Conservation (phyloP, 2,329 filamentous ascomycete species). For the Fusarium oligoseptatum region DNA sequence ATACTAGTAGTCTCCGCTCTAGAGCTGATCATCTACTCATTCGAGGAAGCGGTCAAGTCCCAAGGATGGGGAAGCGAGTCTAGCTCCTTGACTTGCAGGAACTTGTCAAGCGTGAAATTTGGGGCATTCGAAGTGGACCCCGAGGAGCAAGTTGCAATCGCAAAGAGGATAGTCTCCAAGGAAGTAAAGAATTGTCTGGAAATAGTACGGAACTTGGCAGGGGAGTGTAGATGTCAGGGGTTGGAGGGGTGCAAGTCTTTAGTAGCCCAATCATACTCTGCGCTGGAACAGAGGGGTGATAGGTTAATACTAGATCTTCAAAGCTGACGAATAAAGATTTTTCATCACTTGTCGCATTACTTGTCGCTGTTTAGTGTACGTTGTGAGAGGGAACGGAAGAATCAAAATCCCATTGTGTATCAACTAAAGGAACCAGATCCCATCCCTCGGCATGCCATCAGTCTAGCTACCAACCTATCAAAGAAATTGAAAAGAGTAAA, state of each 20-base stretch:
- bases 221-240: neutral
- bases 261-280: neutral
- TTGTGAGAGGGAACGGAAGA: neutral
- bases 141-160: neutral
- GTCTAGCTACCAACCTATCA: neutral
- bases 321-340: neutral
- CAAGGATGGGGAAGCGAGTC: neutral
- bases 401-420: neutral
- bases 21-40: slow-evolving; percentile 5
- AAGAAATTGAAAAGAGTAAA: neutral
- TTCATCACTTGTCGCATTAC: too few species aligned
- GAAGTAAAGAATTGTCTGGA: neutral
- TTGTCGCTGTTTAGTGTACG: neutral
- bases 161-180: neutral
- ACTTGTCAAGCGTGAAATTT: slow-evolving; percentile 1
- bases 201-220: neutral
- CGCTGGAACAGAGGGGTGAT: neutral
- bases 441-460: neutral
- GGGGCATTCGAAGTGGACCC: slow-evolving; percentile 6
- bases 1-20: slow-evolving; percentile 6
- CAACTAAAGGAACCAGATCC: neutral
- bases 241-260: neutral
- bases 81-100: neutral
- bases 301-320: neutral
- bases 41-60: slow-evolving; percentile 1